These are phyloP conservation scores for Raphanus sativus DNA, from an alignment of 345 rosid species.

Conservation along the genomic window DNA sequence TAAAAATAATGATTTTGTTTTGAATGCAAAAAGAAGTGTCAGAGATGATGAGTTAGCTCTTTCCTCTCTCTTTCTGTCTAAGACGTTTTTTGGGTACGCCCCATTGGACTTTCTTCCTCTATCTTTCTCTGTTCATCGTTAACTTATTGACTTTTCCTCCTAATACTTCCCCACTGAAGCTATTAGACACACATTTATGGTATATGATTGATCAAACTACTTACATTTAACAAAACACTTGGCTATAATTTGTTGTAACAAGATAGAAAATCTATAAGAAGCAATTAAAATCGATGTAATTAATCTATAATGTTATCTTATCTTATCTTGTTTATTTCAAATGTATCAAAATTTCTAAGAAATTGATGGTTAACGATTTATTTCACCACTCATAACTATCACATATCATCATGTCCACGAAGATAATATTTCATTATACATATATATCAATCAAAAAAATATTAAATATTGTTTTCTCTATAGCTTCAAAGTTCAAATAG, in stretches of 20 bases:
- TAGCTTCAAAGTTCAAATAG: too few species aligned
- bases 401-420: too few species aligned
- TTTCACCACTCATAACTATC: too few species aligned
- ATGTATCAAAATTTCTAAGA: too few species aligned
- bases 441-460: too few species aligned
- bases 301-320: background rate
- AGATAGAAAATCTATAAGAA: background rate
- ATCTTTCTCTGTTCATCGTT: slow-evolving; percentile 13
- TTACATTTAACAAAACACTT: background rate
- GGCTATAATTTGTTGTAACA: background rate
- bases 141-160: slow-evolving; percentile 31
- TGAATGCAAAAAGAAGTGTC: slow-evolving; percentile 19
- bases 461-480: too few species aligned
- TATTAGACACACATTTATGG: background rate
- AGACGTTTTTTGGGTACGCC: slow-evolving; percentile 17
- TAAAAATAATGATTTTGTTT: background rate
- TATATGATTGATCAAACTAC: background rate
- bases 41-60: background rate
- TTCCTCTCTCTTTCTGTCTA: slow-evolving; percentile 22
- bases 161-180: background rate
- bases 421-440: too few species aligned
- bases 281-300: background rate
- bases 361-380: too few species aligned
- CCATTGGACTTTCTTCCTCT: slow-evolving; percentile 29
- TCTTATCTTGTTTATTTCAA: background rate